Conservation (phyloP, 1,284 basidiomycete genomes). For the Ustilago sp. region DNA sequence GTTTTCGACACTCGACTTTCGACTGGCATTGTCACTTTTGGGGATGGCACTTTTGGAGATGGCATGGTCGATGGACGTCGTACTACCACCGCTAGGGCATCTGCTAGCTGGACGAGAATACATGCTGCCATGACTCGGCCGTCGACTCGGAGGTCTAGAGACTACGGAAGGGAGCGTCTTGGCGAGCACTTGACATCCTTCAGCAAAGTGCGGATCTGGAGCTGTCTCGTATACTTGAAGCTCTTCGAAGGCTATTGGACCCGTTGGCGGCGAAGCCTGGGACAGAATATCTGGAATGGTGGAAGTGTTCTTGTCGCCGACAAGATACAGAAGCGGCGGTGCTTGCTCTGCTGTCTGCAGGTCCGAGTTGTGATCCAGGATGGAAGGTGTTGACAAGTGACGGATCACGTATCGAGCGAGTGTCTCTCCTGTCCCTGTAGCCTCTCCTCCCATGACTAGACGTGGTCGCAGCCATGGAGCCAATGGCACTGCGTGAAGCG, state of each 20-base stretch:
- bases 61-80: slow-evolving; percentile 17
- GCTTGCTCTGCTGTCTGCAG: slow-evolving; percentile 13
- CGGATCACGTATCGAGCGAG: slow-evolving; percentile 59
- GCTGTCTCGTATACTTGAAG: slow-evolving; percentile 63
- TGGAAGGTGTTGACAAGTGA: slow-evolving; percentile 38
- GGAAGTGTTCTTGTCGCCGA: slow-evolving; percentile 62
- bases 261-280: slow-evolving; percentile 24
- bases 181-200: slow-evolving; percentile 49
- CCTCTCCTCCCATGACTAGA: slow-evolving; percentile 58
- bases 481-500: slow-evolving; percentile 40
- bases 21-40: slow-evolving; percentile 21
- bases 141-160: slow-evolving; percentile 37
- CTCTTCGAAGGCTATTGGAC: slow-evolving; percentile 51
- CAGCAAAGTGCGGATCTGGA: slow-evolving; percentile 49
- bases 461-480: slow-evolving; percentile 53
- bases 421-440: slow-evolving; percentile 59
- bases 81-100: slow-evolving; percentile 39
- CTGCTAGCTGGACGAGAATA: slow-evolving; percentile 29
- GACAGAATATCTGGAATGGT: slow-evolving; percentile 55
- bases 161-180: slow-evolving; percentile 48
- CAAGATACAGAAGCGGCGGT: slow-evolving; percentile 56
- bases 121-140: slow-evolving; percentile 39
- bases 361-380: slow-evolving; percentile 27
- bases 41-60: slow-evolving; percentile 5
- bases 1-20: slow-evolving; percentile 31